These are phyloP conservation scores for Grosmannia clavigera DNA, from an alignment of 2,329 filamentous ascomycete genomes.

Conservation along the genomic window DNA sequence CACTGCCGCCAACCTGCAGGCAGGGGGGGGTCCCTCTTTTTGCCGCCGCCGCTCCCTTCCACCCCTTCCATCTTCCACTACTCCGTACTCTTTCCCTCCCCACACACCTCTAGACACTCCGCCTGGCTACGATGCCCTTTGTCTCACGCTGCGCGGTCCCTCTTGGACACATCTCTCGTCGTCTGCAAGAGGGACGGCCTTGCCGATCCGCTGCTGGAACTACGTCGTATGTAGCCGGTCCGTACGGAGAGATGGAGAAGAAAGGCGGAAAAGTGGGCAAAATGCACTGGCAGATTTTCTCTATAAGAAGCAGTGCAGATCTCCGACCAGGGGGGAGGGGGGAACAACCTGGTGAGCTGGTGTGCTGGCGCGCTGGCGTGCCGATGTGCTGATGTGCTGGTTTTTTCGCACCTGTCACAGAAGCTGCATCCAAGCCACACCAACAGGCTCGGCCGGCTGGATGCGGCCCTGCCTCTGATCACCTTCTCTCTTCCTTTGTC, in stretches of 20 bases:
- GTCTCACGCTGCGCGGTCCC: not conserved
- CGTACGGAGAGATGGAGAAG: not conserved
- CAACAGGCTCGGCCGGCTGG: not conserved
- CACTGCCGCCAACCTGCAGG: conserved; percentile 6
- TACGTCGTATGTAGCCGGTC: not conserved
- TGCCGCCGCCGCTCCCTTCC: not conserved
- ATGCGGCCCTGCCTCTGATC: not conserved
- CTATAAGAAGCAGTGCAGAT: not conserved
- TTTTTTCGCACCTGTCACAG: not conserved
- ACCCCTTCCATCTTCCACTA: not conserved
- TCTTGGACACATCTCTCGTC: not conserved
- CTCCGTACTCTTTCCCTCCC: not conserved
- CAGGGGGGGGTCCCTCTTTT: conserved; percentile 1
- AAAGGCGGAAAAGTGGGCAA: not conserved
- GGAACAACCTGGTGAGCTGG: not conserved
- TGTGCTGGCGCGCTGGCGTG: not conserved
- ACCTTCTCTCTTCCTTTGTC: not conserved
- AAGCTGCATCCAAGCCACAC: not conserved
- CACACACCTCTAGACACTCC: not conserved
- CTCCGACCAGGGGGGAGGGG: not conserved
- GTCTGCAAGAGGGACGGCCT: not conserved
- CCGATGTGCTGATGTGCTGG: not conserved
- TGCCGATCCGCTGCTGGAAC: not conserved
- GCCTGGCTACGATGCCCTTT: not conserved
- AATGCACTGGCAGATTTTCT: not conserved